Percentiles rank a stretch among this genome's conserved stretches.
These are phyloP conservation scores for Epicoccum nigrum DNA, from an alignment of 2,329 filamentous ascomycete species.

Conservation along the genomic window DNA sequence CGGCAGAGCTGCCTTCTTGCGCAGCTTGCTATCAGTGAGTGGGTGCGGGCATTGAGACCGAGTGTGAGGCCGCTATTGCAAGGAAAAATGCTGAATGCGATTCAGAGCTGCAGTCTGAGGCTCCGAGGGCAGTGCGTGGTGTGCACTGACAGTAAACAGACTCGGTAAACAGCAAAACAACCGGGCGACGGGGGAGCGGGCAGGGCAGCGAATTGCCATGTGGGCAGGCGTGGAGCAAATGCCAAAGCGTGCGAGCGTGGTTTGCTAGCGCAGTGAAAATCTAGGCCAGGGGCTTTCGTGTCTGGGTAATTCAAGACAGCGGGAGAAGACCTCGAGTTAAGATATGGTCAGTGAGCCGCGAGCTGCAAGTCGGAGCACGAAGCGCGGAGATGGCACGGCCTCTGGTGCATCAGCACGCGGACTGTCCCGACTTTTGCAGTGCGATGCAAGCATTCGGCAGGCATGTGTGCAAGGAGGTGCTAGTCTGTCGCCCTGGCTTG, in stretches of 20 bases:
- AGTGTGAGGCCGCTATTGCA: neutral
- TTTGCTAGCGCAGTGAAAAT: conserved; percentile 1
- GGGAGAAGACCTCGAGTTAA: conserved; percentile 20
- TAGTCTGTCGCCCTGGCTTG: conserved; percentile 15
- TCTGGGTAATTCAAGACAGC: neutral
- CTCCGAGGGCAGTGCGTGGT: neutral
- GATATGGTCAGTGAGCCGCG: conserved; percentile 33
- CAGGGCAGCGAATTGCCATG: conserved; percentile 14
- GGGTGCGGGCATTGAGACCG: neutral
- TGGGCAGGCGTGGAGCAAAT: neutral
- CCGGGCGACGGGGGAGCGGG: conserved; percentile 1
- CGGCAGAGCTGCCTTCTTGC: conserved; percentile 3
- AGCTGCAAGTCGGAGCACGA: conserved; percentile 20
- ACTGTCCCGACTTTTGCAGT: conserved; percentile 27
- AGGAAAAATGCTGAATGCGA: too few species aligned
- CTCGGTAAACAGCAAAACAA: neutral
- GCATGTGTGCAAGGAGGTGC: conserved; percentile 17
- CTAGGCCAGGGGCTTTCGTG: conserved; percentile 13
- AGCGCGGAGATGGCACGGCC: conserved; percentile 29
- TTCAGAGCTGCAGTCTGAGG: too few species aligned
- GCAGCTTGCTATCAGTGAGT: neutral
- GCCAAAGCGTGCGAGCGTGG: too few species aligned
- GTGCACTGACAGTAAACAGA: conserved; percentile 1
- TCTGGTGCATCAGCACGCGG: conserved; percentile 18
- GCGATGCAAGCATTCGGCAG: conserved; percentile 17